Conservation (phyloP, 768 basidiomycete genomes). For the Lentinula lateritia region DNA sequence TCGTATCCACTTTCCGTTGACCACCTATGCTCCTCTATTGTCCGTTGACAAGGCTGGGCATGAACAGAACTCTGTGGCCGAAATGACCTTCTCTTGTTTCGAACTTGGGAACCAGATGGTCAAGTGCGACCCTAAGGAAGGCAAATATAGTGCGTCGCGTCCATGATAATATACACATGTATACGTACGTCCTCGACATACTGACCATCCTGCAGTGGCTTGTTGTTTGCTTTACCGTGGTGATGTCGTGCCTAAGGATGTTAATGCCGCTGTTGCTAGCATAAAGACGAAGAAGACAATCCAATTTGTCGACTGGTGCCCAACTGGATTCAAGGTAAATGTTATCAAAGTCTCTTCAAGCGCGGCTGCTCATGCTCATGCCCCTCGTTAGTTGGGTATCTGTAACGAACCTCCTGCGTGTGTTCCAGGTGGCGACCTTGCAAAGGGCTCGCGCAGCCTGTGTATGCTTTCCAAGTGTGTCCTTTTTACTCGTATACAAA, state of each 20-base stretch:
- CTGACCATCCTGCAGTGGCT: slow-evolving; percentile 55
- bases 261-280: slow-evolving; percentile 83
- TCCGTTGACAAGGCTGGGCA: slow-evolving; percentile 95
- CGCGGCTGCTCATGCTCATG: not conserved
- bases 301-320: slow-evolving; percentile 98
- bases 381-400: slow-evolving; percentile 68
- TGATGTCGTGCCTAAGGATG: slow-evolving; percentile 96
- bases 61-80: slow-evolving; percentile 95
- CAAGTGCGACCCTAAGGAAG: slow-evolving; percentile 91
- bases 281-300: slow-evolving; percentile 99
- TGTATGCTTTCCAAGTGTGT: slow-evolving; percentile 93
- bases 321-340: slow-evolving; percentile 86
- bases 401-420: slow-evolving; percentile 93
- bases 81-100: slow-evolving; percentile 99
- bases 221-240: slow-evolving; percentile 91
- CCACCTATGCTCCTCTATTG: slow-evolving; percentile 91
- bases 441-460: slow-evolving; percentile 87
- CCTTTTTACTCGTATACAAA: not conserved
- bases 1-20: slow-evolving; percentile 97
- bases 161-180: not conserved
- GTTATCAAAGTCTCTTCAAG: slow-evolving; percentile 5
- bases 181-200: not conserved
- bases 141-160: slow-evolving; percentile 91
- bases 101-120: slow-evolving; percentile 97
- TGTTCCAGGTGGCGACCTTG: slow-evolving; percentile 93